Evolutionary conservation across 257 asterid species (phyloP).

Genomic region (Lithospermum erythrorhizon): DNA sequence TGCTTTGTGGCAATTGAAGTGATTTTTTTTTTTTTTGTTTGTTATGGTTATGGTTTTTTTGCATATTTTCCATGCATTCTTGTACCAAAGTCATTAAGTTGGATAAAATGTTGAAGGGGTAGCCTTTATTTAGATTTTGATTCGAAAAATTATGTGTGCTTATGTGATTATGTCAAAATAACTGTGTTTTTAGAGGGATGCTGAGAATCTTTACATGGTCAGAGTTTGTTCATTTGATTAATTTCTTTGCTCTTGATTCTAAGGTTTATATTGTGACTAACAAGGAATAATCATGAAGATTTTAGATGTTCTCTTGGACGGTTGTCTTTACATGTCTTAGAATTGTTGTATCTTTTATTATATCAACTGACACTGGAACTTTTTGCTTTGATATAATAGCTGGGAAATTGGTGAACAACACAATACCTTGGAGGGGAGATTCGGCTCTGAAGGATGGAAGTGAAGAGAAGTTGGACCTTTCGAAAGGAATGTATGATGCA

Average conservation of each 20-base stretch:
- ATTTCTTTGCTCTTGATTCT: neutral
- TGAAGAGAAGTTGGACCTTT: slow-evolving; percentile 59
- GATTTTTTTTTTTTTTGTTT: neutral
- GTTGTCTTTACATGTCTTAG: slow-evolving; percentile 2
- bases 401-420: slow-evolving; percentile 56
- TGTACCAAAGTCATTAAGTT: too few species aligned
- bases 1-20: neutral
- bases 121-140: too few species aligned
- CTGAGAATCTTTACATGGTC: neutral
- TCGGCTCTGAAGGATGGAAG: slow-evolving; percentile 67
- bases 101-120: too few species aligned
- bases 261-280: neutral
- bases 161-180: neutral
- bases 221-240: neutral
- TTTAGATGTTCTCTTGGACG: slow-evolving; percentile 3
- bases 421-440: slow-evolving; percentile 73
- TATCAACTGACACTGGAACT: slow-evolving; percentile 9
- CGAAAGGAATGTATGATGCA: slow-evolving; percentile 87
- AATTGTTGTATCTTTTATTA: slow-evolving; percentile 4
- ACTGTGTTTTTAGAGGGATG: neutral
- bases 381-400: slow-evolving; percentile 38
- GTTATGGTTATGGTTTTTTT: too few species aligned
- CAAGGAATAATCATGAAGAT: neutral
- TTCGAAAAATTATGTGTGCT: too few species aligned
- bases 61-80: neutral